Evolutionary conservation across 2,329 filamentous ascomycete species (phyloP).

Genomic region (Bipolaris oryzae): DNA sequence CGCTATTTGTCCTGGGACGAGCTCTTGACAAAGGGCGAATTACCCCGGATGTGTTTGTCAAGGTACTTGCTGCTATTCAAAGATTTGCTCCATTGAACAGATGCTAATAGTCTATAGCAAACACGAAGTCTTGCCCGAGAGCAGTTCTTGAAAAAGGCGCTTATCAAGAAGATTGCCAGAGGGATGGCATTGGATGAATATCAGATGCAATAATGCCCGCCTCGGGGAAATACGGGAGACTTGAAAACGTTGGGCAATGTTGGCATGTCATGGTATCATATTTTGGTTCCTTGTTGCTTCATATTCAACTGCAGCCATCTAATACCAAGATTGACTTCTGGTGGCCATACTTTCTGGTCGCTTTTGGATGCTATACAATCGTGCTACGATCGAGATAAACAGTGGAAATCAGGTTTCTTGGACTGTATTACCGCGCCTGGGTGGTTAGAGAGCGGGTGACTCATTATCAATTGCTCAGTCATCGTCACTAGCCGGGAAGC

Average conservation of each 20-base stretch:
- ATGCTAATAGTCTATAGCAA: conserved; percentile 45
- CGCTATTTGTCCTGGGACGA: conserved; percentile 79
- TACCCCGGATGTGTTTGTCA: conserved; percentile 74
- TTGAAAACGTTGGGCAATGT: neutral
- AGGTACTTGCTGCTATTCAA: conserved; percentile 54
- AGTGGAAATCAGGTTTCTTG: neutral
- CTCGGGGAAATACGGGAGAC: neutral
- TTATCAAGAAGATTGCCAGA: conserved; percentile 75
- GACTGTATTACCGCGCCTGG: neutral
- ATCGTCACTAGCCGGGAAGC: neutral
- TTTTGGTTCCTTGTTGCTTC: neutral
- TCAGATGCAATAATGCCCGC: conserved; percentile 31
- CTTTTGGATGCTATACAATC: neutral
- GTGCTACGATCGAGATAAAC: neutral
- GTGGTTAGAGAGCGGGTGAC: neutral
- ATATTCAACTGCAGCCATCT: neutral
- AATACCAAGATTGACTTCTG: neutral
- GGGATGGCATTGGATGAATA: conserved; percentile 71
- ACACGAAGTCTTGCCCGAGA: conserved; percentile 76
- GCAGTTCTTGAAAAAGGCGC: conserved; percentile 82
- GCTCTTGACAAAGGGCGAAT: conserved; percentile 76
- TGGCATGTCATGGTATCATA: neutral
- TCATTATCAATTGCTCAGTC: neutral
- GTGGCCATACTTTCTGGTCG: neutral
- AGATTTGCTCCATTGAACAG: neutral